phyloP scores from a whole-genome alignment of 148 eudicot species.

The Pharnaceum exiguum region DNA sequence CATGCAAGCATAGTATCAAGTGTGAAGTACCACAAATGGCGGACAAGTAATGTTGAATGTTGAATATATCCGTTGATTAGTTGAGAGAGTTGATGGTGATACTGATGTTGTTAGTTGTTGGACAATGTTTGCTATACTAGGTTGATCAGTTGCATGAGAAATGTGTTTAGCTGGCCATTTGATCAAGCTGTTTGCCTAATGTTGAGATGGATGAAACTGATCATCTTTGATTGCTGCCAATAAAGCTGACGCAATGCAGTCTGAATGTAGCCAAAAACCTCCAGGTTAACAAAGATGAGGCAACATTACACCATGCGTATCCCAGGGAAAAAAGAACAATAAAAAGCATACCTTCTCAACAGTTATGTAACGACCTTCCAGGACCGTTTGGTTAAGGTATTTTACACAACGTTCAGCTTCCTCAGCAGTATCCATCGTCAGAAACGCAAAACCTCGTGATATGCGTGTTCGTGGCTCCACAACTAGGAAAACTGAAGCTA shows the following conservation, averaged over 20 bases:
- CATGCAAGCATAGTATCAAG: slow-evolving; percentile 42
- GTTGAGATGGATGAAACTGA: slow-evolving; percentile 73
- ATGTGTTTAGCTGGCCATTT: slow-evolving; percentile 92
- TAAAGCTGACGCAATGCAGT: slow-evolving; percentile 83
- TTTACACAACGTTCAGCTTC: slow-evolving; percentile 85
- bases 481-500: slow-evolving; percentile 63
- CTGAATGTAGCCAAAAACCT: slow-evolving; percentile 97
- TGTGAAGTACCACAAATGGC: slow-evolving; percentile 82
- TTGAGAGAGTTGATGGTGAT: slow-evolving; percentile 86
- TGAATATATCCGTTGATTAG: slow-evolving; percentile 91
- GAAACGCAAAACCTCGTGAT: slow-evolving; percentile 92
- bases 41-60: slow-evolving; percentile 76
- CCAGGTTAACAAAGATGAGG: slow-evolving; percentile 52
- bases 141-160: slow-evolving; percentile 88
- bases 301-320: slow-evolving; percentile 29
- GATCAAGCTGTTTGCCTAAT: slow-evolving; percentile 81
- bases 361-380: slow-evolving; percentile 90
- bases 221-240: slow-evolving; percentile 99
- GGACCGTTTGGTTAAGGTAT: slow-evolving; percentile 78
- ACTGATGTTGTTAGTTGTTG: slow-evolving; percentile 94
- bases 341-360: slow-evolving; percentile 75
- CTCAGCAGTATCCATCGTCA: slow-evolving; percentile 71
- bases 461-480: slow-evolving; percentile 89
- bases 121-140: slow-evolving; percentile 89
- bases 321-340: slow-evolving; percentile 2